A percentile compares a stretch with the other conserved stretches of the same genome.
These are phyloP conservation scores for Cryphonectria radicalis DNA, from an alignment of 2,329 filamentous ascomycete species.

Conservation along the genomic window DNA sequence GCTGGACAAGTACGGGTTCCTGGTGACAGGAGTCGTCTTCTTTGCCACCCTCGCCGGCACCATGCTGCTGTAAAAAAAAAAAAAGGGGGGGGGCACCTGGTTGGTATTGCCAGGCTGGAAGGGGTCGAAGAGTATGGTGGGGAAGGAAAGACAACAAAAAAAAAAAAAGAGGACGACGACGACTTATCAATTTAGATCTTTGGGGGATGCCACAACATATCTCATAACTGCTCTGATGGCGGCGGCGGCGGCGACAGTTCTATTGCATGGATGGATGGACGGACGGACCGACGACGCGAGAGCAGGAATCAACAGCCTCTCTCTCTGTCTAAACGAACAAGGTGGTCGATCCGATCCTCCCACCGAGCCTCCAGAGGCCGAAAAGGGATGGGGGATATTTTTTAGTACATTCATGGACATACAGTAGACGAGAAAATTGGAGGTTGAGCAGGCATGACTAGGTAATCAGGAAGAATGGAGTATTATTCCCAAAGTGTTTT, in stretches of 20 bases:
- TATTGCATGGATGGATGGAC: not conserved
- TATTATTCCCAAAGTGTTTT: not conserved
- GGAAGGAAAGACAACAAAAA: too few species aligned
- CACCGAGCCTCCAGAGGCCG: not conserved
- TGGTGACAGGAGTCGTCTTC: slow-evolving; percentile 41
- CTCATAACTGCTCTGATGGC: not conserved
- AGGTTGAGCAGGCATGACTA: not conserved
- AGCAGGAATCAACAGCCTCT: not conserved
- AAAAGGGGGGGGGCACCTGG: too few species aligned
- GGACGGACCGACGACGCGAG: not conserved
- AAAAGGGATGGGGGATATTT: slow-evolving; percentile 2
- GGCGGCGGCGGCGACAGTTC: slow-evolving; percentile 7
- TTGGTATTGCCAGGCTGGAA: not conserved
- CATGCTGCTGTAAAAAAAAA: slow-evolving; percentile 42
- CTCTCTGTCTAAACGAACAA: slow-evolving; percentile 15
- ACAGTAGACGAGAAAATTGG: not conserved
- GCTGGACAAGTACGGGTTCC: slow-evolving; percentile 45
- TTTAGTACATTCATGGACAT: slow-evolving; percentile 14
- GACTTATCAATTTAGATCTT: not conserved
- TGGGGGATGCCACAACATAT: slow-evolving; percentile 12
- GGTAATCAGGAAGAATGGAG: slow-evolving; percentile 1
- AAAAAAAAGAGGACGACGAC: too few species aligned
- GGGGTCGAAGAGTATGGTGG: not conserved
- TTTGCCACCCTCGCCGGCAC: slow-evolving; percentile 45
- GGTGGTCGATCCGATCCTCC: slow-evolving; percentile 10